phyloP scores from a whole-genome alignment of 805 yeast genomes.

The Starmerella potacharoeniae region DNA sequence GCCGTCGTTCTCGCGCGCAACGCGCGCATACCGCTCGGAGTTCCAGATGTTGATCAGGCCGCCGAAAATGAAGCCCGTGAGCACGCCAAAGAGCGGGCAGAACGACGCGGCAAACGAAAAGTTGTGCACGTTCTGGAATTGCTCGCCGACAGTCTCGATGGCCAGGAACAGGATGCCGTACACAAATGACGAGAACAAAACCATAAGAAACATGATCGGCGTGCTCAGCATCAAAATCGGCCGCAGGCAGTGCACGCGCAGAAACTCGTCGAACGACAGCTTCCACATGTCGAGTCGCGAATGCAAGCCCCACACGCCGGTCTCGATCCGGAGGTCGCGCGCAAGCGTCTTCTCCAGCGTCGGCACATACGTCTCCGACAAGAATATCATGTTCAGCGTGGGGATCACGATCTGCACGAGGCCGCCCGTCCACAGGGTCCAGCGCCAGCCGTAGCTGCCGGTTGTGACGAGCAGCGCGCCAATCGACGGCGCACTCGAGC shows the following conservation, averaged over 20 bases:
- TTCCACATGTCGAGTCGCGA: slow-evolving; percentile 86
- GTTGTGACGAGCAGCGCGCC: slow-evolving; percentile 28
- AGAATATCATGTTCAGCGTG: slow-evolving; percentile 30
- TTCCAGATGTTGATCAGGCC: slow-evolving; percentile 25
- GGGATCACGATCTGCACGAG: slow-evolving; percentile 31
- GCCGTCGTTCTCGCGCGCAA: slow-evolving; percentile 30
- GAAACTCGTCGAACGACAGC: slow-evolving; percentile 52
- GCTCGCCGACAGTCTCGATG: slow-evolving; percentile 33
- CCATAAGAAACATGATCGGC: slow-evolving; percentile 34
- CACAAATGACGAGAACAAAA: slow-evolving; percentile 35
- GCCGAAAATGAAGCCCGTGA: slow-evolving; percentile 29
- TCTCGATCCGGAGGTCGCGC: slow-evolving; percentile 50
- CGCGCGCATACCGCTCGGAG: slow-evolving; percentile 24
- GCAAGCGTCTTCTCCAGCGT: slow-evolving; percentile 56
- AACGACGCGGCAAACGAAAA: slow-evolving; percentile 28
- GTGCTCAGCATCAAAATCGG: slow-evolving; percentile 65
- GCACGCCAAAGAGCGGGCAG: slow-evolving; percentile 29
- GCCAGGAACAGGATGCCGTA: slow-evolving; percentile 36
- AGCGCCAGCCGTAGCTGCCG: slow-evolving; percentile 45
- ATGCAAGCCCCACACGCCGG: slow-evolving; percentile 73
- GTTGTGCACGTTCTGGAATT: slow-evolving; percentile 27
- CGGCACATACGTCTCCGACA: slow-evolving; percentile 32
- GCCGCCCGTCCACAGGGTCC: slow-evolving; percentile 45
- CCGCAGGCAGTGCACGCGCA: slow-evolving; percentile 61
- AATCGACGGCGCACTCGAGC: slow-evolving; percentile 38